phyloP scores from a whole-genome alignment of 2,329 filamentous ascomycete species.

The Neopestalotiopsis sp. region DNA sequence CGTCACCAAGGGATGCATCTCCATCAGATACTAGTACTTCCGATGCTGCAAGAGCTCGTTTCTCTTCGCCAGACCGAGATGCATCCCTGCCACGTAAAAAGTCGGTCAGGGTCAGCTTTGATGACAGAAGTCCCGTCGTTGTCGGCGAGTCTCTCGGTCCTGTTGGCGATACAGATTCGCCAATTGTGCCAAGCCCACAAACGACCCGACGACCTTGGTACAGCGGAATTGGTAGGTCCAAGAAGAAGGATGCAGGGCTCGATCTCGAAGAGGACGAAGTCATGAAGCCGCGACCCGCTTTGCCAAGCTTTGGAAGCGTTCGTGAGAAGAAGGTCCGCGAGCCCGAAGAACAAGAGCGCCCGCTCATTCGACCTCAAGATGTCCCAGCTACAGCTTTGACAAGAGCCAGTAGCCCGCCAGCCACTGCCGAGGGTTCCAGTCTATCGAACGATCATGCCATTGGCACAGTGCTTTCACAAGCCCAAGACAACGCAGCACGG shows the following conservation, averaged over 20 bases:
- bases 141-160: slow-evolving; percentile 52
- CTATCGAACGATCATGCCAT: slow-evolving; percentile 66
- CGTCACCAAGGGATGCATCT: slow-evolving; percentile 54
- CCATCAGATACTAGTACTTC: slow-evolving; percentile 57
- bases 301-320: slow-evolving; percentile 79
- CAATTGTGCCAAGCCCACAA: slow-evolving; percentile 44
- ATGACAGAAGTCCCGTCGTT: slow-evolving; percentile 65
- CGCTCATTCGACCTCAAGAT: slow-evolving; percentile 61
- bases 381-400: slow-evolving; percentile 34
- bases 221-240: slow-evolving; percentile 51
- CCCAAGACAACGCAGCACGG: slow-evolving; percentile 50
- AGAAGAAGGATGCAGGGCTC: slow-evolving; percentile 55
- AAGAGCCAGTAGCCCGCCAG: slow-evolving; percentile 31
- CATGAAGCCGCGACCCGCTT: slow-evolving; percentile 76
- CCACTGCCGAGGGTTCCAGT: slow-evolving; percentile 32
- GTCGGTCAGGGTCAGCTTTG: slow-evolving; percentile 78
- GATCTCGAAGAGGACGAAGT: slow-evolving; percentile 68
- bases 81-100: slow-evolving; percentile 59
- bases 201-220: slow-evolving; percentile 57
- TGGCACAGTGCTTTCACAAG: slow-evolving; percentile 60
- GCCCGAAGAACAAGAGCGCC: slow-evolving; percentile 60
- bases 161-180: slow-evolving; percentile 44
- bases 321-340: slow-evolving; percentile 65
- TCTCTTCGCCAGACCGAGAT: slow-evolving; percentile 40
- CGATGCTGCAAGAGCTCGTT: slow-evolving; percentile 39